Evolutionary conservation across 2,329 filamentous ascomycete species (phyloP), one percentile per base, ranked within the genome.

Genomic region (Sclerotinia borealis): DNA sequence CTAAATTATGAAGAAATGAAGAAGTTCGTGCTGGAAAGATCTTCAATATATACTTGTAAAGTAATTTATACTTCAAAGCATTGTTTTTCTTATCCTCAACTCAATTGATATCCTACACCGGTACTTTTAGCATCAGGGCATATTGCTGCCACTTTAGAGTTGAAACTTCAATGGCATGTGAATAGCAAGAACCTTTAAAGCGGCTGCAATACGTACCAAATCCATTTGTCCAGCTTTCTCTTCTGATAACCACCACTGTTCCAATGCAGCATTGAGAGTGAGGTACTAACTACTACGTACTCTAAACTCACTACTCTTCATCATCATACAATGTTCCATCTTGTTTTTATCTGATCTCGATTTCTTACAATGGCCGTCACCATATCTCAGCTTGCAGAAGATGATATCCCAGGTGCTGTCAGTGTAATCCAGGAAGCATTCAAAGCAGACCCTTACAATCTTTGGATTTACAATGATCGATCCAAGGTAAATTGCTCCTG

Each of bases 371-470:
- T 83, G 81, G 69, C 76, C 6, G 81, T 89, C 71, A 73, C 82
- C 66, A 81, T 90, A 63, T 76, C 79, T 5, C 79, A 77, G 10
- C 80, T 90, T 69, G 79, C 79, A 1, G 78, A 84, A 68, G 71
- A 74, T 55, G 87, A 90, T 68, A 88, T 89, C 59, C 80, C 85
- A 31, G 84, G 82, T 9, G 85, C 85, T 27, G 83, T 89, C 58
- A 80, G 82, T 45, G 87, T 85, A 50, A 85, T 90, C 54, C 87
- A 90, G 70, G 78, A 82, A 69, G 86, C 86, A 0, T 90, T 90
- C 71, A 81, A 80, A 7, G 79, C 85, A 13, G 87, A 90, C 69
- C 87, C 87, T 0, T 90, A 89, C 70, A 86, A 85, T 69, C 76
- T 77, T 25, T 90, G 86, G 86, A 80, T 86, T 9, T 89, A 85